phyloP scores from a whole-genome alignment of 495 filamentous ascomycete species.

The Gamarada debralockiae region DNA sequence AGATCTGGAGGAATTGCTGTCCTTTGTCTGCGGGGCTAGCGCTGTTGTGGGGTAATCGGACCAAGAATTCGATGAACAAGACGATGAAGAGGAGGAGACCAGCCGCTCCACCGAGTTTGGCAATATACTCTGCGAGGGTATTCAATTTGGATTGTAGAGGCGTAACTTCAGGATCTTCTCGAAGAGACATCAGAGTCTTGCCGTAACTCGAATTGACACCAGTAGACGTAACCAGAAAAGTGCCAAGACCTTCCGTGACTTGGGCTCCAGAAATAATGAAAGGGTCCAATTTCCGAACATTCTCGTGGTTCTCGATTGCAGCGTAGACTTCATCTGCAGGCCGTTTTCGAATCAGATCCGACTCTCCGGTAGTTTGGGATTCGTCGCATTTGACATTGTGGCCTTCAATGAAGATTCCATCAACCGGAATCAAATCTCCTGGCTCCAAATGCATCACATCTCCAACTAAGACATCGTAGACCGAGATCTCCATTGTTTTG shows the following conservation, averaged over 20 bases:
- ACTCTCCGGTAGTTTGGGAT: conserved; percentile 81
- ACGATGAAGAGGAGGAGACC: conserved; percentile 84
- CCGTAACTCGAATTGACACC: conserved; percentile 88
- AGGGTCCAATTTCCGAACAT: conserved; percentile 80
- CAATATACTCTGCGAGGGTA: conserved; percentile 85
- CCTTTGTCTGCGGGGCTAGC: conserved; percentile 67
- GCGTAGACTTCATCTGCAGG: conserved; percentile 72
- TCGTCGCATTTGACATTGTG: conserved; percentile 77
- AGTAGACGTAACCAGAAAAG: conserved; percentile 80
- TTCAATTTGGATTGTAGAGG: conserved; percentile 94
- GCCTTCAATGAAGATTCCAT: conserved; percentile 71
- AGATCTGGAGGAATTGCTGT: conserved; percentile 83
- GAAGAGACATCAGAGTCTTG: conserved; percentile 90
- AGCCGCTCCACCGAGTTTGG: conserved; percentile 83
- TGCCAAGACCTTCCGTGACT: conserved; percentile 84
- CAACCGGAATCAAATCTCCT: conserved; percentile 83
- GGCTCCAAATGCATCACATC: conserved; percentile 81
- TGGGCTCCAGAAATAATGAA: conserved; percentile 93
- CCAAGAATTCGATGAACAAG: conserved; percentile 88
- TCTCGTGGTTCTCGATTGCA: conserved; percentile 72
- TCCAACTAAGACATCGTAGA: conserved; percentile 78
- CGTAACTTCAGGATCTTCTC: conserved; percentile 85
- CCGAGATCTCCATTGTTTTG: conserved; percentile 69
- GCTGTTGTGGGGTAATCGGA: conserved; percentile 52
- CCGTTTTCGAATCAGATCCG: conserved; percentile 72